Evolutionary conservation across 75 land plant genomes (phyloP).

Genomic region (Pinus albicaulis): DNA sequence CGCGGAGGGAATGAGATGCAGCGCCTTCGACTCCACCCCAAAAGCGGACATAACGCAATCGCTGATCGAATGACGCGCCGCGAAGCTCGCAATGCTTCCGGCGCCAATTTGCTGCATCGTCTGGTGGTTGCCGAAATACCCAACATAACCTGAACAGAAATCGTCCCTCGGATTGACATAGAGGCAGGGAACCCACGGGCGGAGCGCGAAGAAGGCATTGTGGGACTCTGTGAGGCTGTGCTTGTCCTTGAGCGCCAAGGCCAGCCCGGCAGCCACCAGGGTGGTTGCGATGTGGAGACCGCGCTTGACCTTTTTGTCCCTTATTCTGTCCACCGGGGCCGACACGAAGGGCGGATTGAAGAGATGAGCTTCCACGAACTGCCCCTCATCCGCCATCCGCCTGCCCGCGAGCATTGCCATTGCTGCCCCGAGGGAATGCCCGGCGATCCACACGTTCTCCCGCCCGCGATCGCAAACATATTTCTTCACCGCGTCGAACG

Average conservation of each 20-base stretch:
- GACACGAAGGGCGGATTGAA: constrained; percentile 70
- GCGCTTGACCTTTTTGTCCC: constrained; percentile 39
- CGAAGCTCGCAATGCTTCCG: constrained; percentile 37
- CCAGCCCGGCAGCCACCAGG: constrained; percentile 49
- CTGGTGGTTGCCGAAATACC: constrained; percentile 49
- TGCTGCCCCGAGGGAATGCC: constrained; percentile 72
- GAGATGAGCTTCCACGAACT: constrained; percentile 39
- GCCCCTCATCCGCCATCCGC: constrained; percentile 33
- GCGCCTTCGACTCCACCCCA: constrained; percentile 32
- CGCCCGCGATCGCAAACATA: constrained; percentile 18
- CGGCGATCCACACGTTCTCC: constrained; percentile 51
- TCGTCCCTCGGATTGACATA: constrained; percentile 52
- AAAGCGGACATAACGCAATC: constrained; percentile 29
- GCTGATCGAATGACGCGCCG: constrained; percentile 44
- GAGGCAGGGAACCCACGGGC: constrained; percentile 43
- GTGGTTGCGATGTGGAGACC: constrained; percentile 47
- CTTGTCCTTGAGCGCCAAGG: constrained; percentile 21
- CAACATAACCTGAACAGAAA: constrained; percentile 54
- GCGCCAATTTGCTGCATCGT: constrained; percentile 55
- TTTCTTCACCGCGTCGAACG: constrained; percentile 27
- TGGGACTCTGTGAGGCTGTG: background rate
- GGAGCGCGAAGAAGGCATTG: constrained; percentile 30
- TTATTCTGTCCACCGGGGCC: constrained; percentile 56
- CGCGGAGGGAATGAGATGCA: constrained; percentile 59
- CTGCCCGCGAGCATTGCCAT: constrained; percentile 53